Evolutionary conservation across 2,329 filamentous ascomycete species (phyloP).

Genomic region (Coniochaeta ligniaria): DNA sequence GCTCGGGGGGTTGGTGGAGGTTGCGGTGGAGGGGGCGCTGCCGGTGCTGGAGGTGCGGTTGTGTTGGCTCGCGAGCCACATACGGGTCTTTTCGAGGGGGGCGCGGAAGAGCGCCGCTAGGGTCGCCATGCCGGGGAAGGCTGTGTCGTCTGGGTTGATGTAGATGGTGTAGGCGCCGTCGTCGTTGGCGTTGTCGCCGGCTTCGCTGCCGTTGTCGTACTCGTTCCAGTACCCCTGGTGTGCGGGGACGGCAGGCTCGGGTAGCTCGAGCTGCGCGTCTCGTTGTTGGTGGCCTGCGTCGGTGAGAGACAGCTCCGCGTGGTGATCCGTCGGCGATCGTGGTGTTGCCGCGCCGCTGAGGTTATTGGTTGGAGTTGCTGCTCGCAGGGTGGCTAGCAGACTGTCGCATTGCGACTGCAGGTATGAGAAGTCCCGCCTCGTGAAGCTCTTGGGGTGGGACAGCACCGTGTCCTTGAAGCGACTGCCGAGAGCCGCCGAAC

Average conservation of each 20-base stretch:
- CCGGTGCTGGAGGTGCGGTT: conserved; percentile 4
- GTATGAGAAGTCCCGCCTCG: conserved; percentile 54
- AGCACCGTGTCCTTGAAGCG: conserved; percentile 63
- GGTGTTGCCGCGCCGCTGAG: background rate
- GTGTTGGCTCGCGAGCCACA: conserved; percentile 33
- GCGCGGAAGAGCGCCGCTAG: conserved; percentile 43
- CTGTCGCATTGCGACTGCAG: conserved; percentile 44
- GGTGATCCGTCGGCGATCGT: background rate
- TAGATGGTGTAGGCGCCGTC: conserved; percentile 63
- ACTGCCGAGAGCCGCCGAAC: conserved; percentile 55
- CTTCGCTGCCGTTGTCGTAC: conserved; percentile 74
- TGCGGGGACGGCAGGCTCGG: background rate
- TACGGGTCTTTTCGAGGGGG: conserved; percentile 43
- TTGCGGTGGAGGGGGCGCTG: background rate
- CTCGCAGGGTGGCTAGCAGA: conserved; percentile 37
- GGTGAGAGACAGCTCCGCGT: background rate
- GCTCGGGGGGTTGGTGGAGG: background rate
- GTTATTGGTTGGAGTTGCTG: conserved; percentile 29
- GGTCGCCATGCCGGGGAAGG: conserved; percentile 57
- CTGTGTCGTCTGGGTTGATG: conserved; percentile 55
- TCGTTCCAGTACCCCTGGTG: conserved; percentile 69
- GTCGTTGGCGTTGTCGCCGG: conserved; percentile 35
- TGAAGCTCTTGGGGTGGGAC: conserved; percentile 63
- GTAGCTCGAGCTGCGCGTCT: background rate
- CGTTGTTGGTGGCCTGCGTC: background rate